These are phyloP conservation scores for Lepraria neglecta DNA, from an alignment of 495 filamentous ascomycete genomes.

Conservation along the genomic window DNA sequence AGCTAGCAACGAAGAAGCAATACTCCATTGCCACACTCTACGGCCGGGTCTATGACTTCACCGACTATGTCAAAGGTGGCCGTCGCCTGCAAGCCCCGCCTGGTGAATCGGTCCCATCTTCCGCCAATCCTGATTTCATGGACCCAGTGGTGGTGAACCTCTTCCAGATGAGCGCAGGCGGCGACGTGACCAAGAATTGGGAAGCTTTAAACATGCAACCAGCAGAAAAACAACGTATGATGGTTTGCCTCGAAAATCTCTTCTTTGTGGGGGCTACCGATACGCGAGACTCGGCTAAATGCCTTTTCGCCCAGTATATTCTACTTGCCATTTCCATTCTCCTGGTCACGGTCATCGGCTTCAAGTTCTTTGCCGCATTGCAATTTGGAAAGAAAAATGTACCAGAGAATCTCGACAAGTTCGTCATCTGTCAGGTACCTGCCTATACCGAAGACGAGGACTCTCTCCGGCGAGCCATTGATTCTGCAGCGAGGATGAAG, in stretches of 20 bases:
- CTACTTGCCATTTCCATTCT: slow-evolving; percentile 84
- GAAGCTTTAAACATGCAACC: slow-evolving; percentile 54
- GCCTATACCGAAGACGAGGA: slow-evolving; percentile 99
- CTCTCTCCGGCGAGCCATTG: slow-evolving; percentile 89
- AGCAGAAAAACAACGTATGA: slow-evolving; percentile 57
- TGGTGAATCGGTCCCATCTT: slow-evolving; percentile 43
- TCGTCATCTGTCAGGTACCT: slow-evolving; percentile 95
- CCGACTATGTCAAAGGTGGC: slow-evolving; percentile 73
- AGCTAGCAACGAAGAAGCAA: slow-evolving; percentile 55
- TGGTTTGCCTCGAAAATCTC: slow-evolving; percentile 83
- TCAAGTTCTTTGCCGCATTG: slow-evolving; percentile 95
- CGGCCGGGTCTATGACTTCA: slow-evolving; percentile 82
- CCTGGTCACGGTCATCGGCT: slow-evolving; percentile 71
- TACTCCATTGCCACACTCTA: slow-evolving; percentile 73
- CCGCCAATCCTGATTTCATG: slow-evolving; percentile 76
- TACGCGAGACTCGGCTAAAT: slow-evolving; percentile 79
- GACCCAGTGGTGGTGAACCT: slow-evolving; percentile 62
- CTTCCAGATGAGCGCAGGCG: slow-evolving; percentile 67
- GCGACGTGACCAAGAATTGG: slow-evolving; percentile 82
- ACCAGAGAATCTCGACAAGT: slow-evolving; percentile 95
- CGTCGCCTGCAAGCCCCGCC: slow-evolving; percentile 51
- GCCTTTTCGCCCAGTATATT: slow-evolving; percentile 85
- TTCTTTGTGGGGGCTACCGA: slow-evolving; percentile 93
- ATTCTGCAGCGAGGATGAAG: slow-evolving; percentile 89
- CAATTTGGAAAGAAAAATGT: slow-evolving; percentile 88